phyloP scores from a whole-genome alignment of 2,329 filamentous ascomycete species.

The Trichothecium sympodiale region DNA sequence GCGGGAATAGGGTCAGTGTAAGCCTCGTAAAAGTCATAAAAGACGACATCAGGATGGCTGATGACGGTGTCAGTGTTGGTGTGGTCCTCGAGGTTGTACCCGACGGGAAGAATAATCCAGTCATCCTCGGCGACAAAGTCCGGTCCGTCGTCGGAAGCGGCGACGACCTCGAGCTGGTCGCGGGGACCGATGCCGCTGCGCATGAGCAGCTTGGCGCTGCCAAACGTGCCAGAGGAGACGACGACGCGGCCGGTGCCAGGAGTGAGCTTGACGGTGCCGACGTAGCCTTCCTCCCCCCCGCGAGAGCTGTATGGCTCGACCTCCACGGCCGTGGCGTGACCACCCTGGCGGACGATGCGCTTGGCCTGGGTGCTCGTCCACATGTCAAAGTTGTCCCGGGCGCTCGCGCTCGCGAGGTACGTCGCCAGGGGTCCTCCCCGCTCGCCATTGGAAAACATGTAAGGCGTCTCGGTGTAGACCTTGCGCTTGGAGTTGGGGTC shows the following conservation, averaged over 20 bases:
- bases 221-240: constrained; percentile 57
- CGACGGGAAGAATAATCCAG: constrained; percentile 50
- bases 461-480: constrained; percentile 52
- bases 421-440: constrained; percentile 60
- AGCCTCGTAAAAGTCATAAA: constrained; percentile 57
- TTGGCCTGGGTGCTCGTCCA: constrained; percentile 57
- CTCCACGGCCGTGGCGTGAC: constrained; percentile 55
- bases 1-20: constrained; percentile 35
- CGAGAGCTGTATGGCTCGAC: constrained; percentile 44
- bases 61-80: constrained; percentile 37
- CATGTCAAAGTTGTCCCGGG: constrained; percentile 53
- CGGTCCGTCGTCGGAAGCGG: constrained; percentile 35
- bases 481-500: constrained; percentile 53
- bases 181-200: constrained; percentile 56
- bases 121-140: constrained; percentile 36
- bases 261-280: constrained; percentile 50
- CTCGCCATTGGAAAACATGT: constrained; percentile 57
- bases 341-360: constrained; percentile 51
- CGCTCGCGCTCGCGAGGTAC: constrained; percentile 52
- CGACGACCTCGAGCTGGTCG: constrained; percentile 44
- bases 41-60: constrained; percentile 31
- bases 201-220: constrained; percentile 58
- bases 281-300: constrained; percentile 41
- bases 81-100: constrained; percentile 47
- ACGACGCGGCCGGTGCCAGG: constrained; percentile 52